Base-by-base conservation (phyloP, 805 yeast species). In the Candida schatavii region DNA sequence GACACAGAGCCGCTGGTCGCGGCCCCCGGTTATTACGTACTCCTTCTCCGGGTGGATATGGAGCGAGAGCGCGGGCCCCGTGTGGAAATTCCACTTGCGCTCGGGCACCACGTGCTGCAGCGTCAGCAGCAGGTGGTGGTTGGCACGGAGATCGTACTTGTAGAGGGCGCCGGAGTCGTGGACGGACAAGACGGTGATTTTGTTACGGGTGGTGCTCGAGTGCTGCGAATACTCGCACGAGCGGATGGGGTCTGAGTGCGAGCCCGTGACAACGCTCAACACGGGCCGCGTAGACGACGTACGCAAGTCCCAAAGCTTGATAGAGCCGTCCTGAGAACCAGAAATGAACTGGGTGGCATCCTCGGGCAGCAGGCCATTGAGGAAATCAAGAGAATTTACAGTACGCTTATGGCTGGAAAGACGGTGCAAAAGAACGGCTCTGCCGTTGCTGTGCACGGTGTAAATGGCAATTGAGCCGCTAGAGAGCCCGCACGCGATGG, bases 81-180 rank as follows among this genome's bases (percentile, higher is more conserved):
- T 78, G 57, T 91, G 98, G 3, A 96, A 95, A 52, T 84, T 86
- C 57, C 93, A 74, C 45, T 83, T 80, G 39, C 82, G 70, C 52
- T 91, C 97, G 3, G 91, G 82, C 28, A 76, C 75, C 7, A 31
- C 18, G 47, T 2, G 54, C 39, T 19, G 40, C 49, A 32, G 46
- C 49, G 22, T 17, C 10, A 20, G 44, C 43, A 33, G 41, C 35
- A 42, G 46, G 14, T 31, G 27, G 7, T 35, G 36, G 26, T 37
- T 37, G 29, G 25, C 39, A 43, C 98, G 73, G n/a, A 87, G 53
- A 63, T 93, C 99, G 80, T 87, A 90, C 50, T 84, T 80, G 51
- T 85, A 80, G n/a, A 91, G 72, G 3, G 86, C 78, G 13, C 99
- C 99, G 2, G 88, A 80, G 59, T 93, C 98, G 61, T 86, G 91